Base-by-base conservation (phyloP, 345 rosid species). In the Adansonia digitata region DNA sequence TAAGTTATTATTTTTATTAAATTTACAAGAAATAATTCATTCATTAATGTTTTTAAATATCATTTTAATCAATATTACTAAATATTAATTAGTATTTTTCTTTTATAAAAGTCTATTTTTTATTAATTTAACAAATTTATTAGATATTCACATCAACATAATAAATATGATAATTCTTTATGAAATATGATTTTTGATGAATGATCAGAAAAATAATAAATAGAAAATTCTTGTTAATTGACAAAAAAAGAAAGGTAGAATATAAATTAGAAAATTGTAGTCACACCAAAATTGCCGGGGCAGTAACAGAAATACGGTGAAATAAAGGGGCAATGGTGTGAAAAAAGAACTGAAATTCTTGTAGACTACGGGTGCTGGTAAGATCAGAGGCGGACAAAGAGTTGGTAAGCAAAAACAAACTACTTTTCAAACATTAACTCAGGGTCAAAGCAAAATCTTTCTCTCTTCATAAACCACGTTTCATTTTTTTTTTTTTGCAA, bases 331-430 rank as follows among this genome's bases (percentile, higher is more conserved):
- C 9, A 27, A 31, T 27, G 37, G 20, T 49, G 43, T 11, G 15
- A 73, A 56, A 18, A 26, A 15, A 13, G 0, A 5, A 15, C 10
- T 1, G 29, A 13, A 27, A 0, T 1, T 46, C 1, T 15, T 31
- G 69, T 74, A 69, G 26, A 75, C 61, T 26, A 34, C 39, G 64
- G 73, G 69, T 10, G 78, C 78, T 34, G 34, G 22, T 35, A 31
- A 46, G 46, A 24, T 6, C 45, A 20, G 27, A 13, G 48, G 18
- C 31, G 34, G 5, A 51, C 26, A n/a, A n/a, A n/a, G n/a, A 26
- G 57, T 69, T 46, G 42, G 15, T 48, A 42, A 48, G 42, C 57
- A 48, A 29, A 24, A 2, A 42, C 24, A 2, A 48, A 18, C 22
- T 20, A 14, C 48, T 71, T 53, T 24, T 22, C 63, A 53, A 22